phyloP scores from a whole-genome alignment of 768 basidiomycete genomes.

The Astraeus odoratus region DNA sequence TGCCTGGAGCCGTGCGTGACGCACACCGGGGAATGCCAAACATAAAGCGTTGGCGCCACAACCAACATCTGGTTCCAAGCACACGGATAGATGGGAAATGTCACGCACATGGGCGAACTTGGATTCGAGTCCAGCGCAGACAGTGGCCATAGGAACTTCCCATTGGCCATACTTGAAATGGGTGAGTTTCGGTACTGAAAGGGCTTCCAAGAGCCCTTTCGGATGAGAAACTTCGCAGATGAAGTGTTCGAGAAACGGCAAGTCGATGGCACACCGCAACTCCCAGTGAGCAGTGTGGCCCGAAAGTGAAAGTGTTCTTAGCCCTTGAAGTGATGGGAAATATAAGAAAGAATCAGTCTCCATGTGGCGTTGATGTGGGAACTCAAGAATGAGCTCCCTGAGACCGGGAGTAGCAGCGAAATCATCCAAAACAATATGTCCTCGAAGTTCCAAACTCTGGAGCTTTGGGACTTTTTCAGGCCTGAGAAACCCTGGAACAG shows the following conservation, averaged over 20 bases:
- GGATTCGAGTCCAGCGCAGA: not conserved
- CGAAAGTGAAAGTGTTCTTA: not conserved
- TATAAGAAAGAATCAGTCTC: not conserved
- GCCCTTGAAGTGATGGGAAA: not conserved
- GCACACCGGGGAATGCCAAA: not conserved
- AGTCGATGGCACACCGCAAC: not conserved
- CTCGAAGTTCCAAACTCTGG: not conserved
- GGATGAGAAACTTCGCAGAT: not conserved
- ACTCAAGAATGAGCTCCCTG: not conserved
- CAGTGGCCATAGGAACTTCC: not conserved
- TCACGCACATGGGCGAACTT: not conserved
- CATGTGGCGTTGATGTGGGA: not conserved
- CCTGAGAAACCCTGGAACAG: not conserved
- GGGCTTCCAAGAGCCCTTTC: not conserved
- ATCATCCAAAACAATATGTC: not conserved
- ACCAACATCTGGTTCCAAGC: not conserved
- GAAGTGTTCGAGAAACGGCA: not conserved
- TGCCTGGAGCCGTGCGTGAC: not conserved
- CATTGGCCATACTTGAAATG: not conserved
- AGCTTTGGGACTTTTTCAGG: not conserved
- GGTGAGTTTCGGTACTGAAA: not conserved
- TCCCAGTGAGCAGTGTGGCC: not conserved
- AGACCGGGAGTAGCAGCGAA: not conserved
- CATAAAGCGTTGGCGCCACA: not conserved
- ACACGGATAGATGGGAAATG: not conserved